A percentile compares a stretch with the other conserved stretches of the same genome.
Conservation (phyloP, 2,329 filamentous ascomycete genomes). For the Ceratocystis huliohia region DNA sequence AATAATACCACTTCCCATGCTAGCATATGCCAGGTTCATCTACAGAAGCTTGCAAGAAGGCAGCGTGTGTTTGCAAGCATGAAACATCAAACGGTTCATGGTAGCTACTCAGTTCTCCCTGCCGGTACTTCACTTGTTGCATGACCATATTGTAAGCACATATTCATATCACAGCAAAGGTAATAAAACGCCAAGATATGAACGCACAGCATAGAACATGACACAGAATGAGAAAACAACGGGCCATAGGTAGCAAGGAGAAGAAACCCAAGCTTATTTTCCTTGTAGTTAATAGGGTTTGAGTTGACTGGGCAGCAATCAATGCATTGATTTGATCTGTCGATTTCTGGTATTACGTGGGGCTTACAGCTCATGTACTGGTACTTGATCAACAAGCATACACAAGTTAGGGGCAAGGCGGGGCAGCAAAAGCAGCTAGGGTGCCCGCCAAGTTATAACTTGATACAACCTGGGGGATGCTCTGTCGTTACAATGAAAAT, state of each 20-base stretch:
- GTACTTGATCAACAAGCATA: background rate
- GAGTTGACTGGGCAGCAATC: slow-evolving; percentile 3
- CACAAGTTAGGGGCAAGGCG: slow-evolving; percentile 1
- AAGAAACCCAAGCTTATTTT: slow-evolving; percentile 1
- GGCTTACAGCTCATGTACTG: background rate
- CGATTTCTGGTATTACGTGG: background rate
- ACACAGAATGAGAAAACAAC: background rate
- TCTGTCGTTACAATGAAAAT: no score
- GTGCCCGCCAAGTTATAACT: no score
- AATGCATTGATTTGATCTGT: background rate
- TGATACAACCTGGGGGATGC: no score
- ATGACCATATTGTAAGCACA: background rate
- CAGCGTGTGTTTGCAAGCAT: background rate
- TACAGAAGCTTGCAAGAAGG: background rate
- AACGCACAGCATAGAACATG: background rate
- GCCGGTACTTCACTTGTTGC: background rate
- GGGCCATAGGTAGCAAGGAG: background rate
- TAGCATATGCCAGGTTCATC: background rate
- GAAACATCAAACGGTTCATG: background rate
- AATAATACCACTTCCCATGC: background rate
- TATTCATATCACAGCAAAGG: background rate
- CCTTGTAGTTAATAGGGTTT: background rate
- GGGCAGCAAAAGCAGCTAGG: background rate
- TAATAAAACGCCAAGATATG: background rate
- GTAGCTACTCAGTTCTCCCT: background rate